A percentile compares a stretch with the other conserved stretches of the same genome.
These are phyloP conservation scores for Paragyromitra xinjiangensis DNA, from an alignment of 495 filamentous ascomycete genomes.

Conservation along the genomic window DNA sequence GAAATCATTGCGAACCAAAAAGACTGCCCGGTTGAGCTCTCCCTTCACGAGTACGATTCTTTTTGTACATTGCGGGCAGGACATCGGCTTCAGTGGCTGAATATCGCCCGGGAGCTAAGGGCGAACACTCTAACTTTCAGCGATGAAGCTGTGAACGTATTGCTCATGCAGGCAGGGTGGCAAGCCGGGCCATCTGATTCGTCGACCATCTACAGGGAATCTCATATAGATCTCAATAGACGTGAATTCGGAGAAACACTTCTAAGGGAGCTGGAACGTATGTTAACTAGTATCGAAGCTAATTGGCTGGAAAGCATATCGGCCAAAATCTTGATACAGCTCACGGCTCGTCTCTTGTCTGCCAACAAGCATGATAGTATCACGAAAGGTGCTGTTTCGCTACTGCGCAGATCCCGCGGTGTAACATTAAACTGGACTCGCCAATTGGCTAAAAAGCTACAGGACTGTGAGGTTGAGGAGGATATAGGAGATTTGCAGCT, in stretches of 20 bases:
- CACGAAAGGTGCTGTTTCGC: conserved; percentile 35
- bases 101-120: conserved; percentile 65
- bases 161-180: conserved; percentile 64
- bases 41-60: conserved; percentile 64
- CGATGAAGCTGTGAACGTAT: conserved; percentile 60
- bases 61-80: conserved; percentile 64
- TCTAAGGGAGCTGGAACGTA: conserved; percentile 37
- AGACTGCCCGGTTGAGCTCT: conserved; percentile 60
- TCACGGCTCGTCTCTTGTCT: conserved; percentile 60
- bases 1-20: conserved; percentile 62
- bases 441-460: conserved; percentile 53
- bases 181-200: conserved; percentile 56
- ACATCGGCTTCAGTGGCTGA: conserved; percentile 65
- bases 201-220: conserved; percentile 35
- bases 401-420: conserved; percentile 53
- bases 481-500: conserved; percentile 45
- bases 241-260: conserved; percentile 46
- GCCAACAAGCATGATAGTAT: conserved; percentile 49
- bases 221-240: conserved; percentile 56
- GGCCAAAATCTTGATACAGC: conserved; percentile 58
- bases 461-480: conserved; percentile 27
- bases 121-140: conserved; percentile 63
- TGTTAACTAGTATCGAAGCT: conserved; percentile 55
- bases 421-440: conserved; percentile 58
- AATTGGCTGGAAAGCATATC: conserved; percentile 65